Base-by-base conservation (phyloP, 345 rosid genomes). In the Lepidium sativum region DNA sequence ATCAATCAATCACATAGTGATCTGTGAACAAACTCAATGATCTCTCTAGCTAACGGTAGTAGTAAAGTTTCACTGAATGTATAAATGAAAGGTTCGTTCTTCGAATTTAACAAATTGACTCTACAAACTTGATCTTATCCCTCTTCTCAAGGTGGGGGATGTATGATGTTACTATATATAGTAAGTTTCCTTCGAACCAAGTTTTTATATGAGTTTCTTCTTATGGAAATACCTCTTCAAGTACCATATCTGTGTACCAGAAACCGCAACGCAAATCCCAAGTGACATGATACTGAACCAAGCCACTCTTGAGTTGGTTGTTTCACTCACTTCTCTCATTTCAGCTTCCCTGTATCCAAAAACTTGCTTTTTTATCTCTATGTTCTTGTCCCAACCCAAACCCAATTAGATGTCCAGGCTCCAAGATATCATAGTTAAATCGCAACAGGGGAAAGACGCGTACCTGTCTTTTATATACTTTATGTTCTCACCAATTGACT, bases 231-330 rank as follows among this genome's bases (percentile, higher is more conserved):
- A 86, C 10, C 71, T 79, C 71, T 77, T 82, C 78, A 86, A 79
- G 79, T 83, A 74, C 87, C 77, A 77, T 37, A 83, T 31, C 75
- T 89, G 96, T 77, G 80, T 27, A 23, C 61, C 80, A 7, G 94
- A 78, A 54, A 72, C 89, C 32, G 11, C 62, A 29, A 84, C 63
- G 80, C 94, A 89, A 43, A 84, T 49, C 9, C 86, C 87, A n/a
- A 89, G 58, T 5, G 97, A 82, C 87, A 86, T 77, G 54, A 86
- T 80, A 66, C 95, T 81, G 78, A 78, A 85, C 97, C 91, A 70
- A 57, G 91, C 97, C 59, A 86, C 97, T 76, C 80, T 81, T 20
- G 81, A 67, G 70, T 85, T 86, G 16, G 97, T 87, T 64, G 4
- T 44, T 77, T 89, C 95, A 52, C 88, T 86, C 35, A 82, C 88